Evolutionary conservation across 768 basidiomycete genomes (phyloP).

Genomic region (Aureoboletus auriporus): DNA sequence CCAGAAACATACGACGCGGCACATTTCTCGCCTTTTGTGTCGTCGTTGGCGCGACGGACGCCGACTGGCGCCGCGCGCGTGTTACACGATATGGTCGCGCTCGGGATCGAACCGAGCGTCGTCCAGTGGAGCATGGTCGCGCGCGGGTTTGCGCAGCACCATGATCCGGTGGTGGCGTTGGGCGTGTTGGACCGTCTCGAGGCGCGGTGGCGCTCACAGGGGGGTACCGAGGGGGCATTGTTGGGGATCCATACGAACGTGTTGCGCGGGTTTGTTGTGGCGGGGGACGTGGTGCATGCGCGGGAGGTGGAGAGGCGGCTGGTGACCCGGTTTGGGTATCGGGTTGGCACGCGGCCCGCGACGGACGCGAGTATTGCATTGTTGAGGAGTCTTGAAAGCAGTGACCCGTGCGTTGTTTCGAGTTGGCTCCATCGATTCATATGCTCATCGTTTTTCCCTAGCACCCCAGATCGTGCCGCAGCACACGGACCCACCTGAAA

Average conservation of each 20-base stretch:
- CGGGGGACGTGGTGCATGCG: conserved; percentile 27
- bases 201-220: background rate
- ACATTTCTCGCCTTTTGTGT: conserved; percentile 55
- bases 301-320: conserved; percentile 29
- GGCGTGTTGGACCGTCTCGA: conserved; percentile 43
- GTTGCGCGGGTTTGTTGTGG: conserved; percentile 35
- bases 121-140: conserved; percentile 51
- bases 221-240: conserved; percentile 5
- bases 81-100: conserved; percentile 48
- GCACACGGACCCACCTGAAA: too few relatives aligned
- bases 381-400: conserved; percentile 18
- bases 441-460: too few relatives aligned
- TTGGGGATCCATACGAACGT: conserved; percentile 37
- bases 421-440: too few relatives aligned
- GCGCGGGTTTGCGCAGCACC: conserved; percentile 40
- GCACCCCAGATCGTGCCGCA: too few relatives aligned
- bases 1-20: conserved; percentile 30
- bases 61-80: conserved; percentile 35
- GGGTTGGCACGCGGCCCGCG: conserved; percentile 15
- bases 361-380: conserved; percentile 22
- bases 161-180: conserved; percentile 34
- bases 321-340: conserved; percentile 18
- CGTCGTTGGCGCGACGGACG: conserved; percentile 30
- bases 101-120: conserved; percentile 42
- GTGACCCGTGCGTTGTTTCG: too few relatives aligned